phyloP scores from a whole-genome alignment of 805 yeast genomes.

The Hemisphaericaspora nanyangensis region DNA sequence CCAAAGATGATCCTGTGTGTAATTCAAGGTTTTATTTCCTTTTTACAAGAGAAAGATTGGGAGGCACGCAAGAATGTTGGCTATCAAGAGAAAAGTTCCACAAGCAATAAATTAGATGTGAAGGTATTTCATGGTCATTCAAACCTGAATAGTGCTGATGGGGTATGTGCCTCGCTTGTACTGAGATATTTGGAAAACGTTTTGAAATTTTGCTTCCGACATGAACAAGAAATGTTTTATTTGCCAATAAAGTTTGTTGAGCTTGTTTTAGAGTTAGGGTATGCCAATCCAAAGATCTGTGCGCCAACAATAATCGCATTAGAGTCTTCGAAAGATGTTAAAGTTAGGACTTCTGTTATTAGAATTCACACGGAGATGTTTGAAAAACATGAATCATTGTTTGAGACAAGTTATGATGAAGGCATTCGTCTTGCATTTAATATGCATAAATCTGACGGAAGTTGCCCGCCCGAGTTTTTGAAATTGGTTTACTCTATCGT shows the following conservation, averaged over 20 bases:
- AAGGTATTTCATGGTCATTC: slow-evolving; percentile 53
- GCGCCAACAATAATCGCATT: slow-evolving; percentile 69
- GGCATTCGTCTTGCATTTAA: slow-evolving; percentile 55
- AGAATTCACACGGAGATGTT: slow-evolving; percentile 53
- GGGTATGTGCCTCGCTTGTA: slow-evolving; percentile 69
- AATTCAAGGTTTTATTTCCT: slow-evolving; percentile 53
- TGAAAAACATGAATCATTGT: slow-evolving; percentile 67
- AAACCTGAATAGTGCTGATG: slow-evolving; percentile 51
- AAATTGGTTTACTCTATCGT: slow-evolving; percentile 32
- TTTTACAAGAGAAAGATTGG: slow-evolving; percentile 54
- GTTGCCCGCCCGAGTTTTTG: slow-evolving; percentile 19
- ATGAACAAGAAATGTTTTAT: slow-evolving; percentile 44
- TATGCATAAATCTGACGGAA: slow-evolving; percentile 29
- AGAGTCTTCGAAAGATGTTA: slow-evolving; percentile 46
- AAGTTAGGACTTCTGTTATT: slow-evolving; percentile 46
- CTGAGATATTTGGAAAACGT: slow-evolving; percentile 55
- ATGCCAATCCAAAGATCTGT: slow-evolving; percentile 69
- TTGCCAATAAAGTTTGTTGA: slow-evolving; percentile 54
- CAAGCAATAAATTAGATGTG: slow-evolving; percentile 38
- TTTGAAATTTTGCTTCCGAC: slow-evolving; percentile 45
- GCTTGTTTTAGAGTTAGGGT: slow-evolving; percentile 59
- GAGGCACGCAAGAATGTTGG: slow-evolving; percentile 41
- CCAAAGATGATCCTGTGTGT: slow-evolving; percentile 47
- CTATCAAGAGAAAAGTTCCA: slow-evolving; percentile 22
- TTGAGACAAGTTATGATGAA: slow-evolving; percentile 60